Base-by-base conservation (phyloP, 805 yeast species). In the Metschnikowia kofuensis region DNA sequence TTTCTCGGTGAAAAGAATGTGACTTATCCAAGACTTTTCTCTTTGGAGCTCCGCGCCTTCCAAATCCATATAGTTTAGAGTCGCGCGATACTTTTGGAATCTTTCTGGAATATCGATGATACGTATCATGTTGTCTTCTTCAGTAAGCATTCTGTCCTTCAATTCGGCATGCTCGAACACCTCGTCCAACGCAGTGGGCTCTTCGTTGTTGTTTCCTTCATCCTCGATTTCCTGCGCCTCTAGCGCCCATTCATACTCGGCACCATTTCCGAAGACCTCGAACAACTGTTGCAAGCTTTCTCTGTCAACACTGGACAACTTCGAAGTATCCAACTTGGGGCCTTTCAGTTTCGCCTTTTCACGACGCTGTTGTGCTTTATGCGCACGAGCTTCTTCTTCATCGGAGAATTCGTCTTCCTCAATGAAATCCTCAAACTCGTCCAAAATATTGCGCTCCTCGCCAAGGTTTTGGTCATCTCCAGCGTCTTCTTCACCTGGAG, bases 341-440 rank as follows among this genome's bases (percentile, higher is more conserved):
- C 72, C 74, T 49, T 63, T 57, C 50, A 62, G 62, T 47, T 62
- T 63, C 14, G 65, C 62, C 43, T 64, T 61, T 55, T 68, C 68
- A 27, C 72, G 62, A 46, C 69, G 68, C 45, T 61, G 62, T 37
- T 58, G 59, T 6, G 62, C 65, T 48, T 62, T 62, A 39, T 62
- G 67, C 40, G 66, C 64, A 16, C 80, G 70, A 15, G 65, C 70
- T 49, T 81, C 86, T 10, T 59, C 65, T 61, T 90, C 96, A 58
- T 89, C 97, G 8, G 95, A 88, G 61, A 87, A 86, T 65, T 91
- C 97, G 67, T 94, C 99, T 52, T 92, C 97, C 68, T 92, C 99
- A 58, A 94, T 94, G 70, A 94, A 94, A 64, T 91, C 99, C 65
- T 90, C 99, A 59, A 92, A 83, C 67, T 94, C 98, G 63, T 90